phyloP scores from a whole-genome alignment of 164 flowering plant genomes.

The grape (Vitis vinifera) region ASM3070453v1 NC_081819.1:19760001-19760500 shows the following conservation, averaged over 20 bases:
- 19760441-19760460: slow-evolving; percentile 45
- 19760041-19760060: neutral
- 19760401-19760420: no score
- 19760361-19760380: slow-evolving; percentile 89
- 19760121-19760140: slow-evolving; percentile 90
- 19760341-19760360: slow-evolving; percentile 66
- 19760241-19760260: no score
- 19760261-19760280: slow-evolving; percentile 65
- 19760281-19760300: slow-evolving; percentile 96
- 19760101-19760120: slow-evolving; percentile 73
- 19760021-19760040: neutral
- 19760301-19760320: slow-evolving; percentile 85
- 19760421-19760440: neutral
- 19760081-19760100: slow-evolving; percentile 53
- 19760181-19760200: slow-evolving; percentile 72
- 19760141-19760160: slow-evolving; percentile 79
- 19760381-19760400: slow-evolving; percentile 38
- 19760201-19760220: neutral
- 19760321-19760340: slow-evolving; percentile 73
- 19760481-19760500: slow-evolving; percentile 99
- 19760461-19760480: slow-evolving; percentile 87
- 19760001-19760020: slow-evolving; percentile 75
- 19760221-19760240: no score
- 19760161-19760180: slow-evolving; percentile 58
- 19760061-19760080: neutral